phyloP scores from a whole-genome alignment of 345 rosid species.

The Theobroma cacao region DNA sequence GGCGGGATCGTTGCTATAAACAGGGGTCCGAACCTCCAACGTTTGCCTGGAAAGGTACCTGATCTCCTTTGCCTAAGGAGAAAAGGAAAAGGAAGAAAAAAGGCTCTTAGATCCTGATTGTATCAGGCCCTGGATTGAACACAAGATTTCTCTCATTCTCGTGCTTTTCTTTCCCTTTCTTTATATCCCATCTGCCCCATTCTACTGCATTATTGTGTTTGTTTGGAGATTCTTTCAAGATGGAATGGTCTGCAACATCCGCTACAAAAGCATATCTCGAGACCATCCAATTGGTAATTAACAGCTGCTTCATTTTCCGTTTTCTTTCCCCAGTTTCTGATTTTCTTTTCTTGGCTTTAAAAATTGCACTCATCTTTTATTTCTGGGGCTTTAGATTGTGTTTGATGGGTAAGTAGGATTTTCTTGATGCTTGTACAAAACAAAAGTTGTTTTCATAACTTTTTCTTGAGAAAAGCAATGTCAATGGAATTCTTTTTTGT shows the following conservation, averaged over 20 bases:
- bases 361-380: neutral
- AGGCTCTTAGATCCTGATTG: neutral
- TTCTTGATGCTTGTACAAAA: neutral
- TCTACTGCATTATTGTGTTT: neutral
- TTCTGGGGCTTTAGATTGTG: neutral
- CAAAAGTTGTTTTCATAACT: neutral
- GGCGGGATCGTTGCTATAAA: neutral
- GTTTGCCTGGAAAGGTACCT: neutral
- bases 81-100: neutral
- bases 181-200: neutral
- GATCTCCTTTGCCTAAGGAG: neutral
- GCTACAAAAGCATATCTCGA: constrained; percentile 47
- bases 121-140: neutral
- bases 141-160: neutral
- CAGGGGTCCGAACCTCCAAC: neutral
- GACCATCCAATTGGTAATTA: constrained; percentile 35
- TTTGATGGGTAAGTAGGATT: neutral
- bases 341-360: neutral
- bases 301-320: neutral
- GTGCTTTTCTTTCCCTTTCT: neutral
- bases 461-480: neutral
- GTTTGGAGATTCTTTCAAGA: neutral
- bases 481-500: neutral
- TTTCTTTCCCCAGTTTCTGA: neutral
- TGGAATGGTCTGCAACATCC: constrained; percentile 46